A percentile compares a stretch with the other conserved stretches of the same genome.
Conservation (phyloP, 768 basidiomycete species). For the Trametes punicea region DNA sequence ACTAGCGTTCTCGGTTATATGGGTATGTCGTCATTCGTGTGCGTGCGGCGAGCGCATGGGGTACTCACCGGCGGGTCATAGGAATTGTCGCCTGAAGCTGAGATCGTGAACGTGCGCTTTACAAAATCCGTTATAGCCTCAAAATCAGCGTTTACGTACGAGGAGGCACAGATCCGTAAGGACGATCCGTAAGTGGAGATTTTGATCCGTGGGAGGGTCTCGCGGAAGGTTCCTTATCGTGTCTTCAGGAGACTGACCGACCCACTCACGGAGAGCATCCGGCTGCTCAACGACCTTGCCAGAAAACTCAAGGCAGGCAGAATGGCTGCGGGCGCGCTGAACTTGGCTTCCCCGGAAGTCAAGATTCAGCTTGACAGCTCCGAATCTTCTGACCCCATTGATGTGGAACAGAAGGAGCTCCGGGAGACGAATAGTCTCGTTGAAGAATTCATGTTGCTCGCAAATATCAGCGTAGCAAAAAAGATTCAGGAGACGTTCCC, state of each 20-base stretch:
- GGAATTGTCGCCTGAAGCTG: conserved; percentile 87
- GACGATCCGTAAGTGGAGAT: conserved; percentile 74
- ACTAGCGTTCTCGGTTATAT: conserved; percentile 92
- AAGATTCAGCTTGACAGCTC: conserved; percentile 93
- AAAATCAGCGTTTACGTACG: conserved; percentile 95
- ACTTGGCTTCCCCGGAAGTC: conserved; percentile 97
- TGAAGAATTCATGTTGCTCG: conserved; percentile 98
- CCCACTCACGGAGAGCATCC: conserved; percentile 78
- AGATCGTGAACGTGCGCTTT: conserved; percentile 88
- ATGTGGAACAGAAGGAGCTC: conserved; percentile 93
- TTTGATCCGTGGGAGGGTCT: not conserved
- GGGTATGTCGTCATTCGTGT: conserved; percentile 51
- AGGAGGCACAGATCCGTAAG: conserved; percentile 90
- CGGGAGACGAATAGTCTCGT: conserved; percentile 94
- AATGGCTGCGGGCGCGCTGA: conserved; percentile 96
- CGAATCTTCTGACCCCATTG: conserved; percentile 93
- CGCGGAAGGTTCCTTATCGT: not conserved
- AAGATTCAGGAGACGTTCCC: conserved; percentile 95
- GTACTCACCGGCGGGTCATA: conserved; percentile 32
- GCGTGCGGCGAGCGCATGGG: not conserved
- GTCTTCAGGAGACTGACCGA: conserved; percentile 65
- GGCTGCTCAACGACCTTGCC: conserved; percentile 84
- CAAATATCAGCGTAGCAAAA: conserved; percentile 89
- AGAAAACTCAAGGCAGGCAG: conserved; percentile 78
- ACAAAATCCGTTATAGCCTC: conserved; percentile 96